Percentiles rank a stretch among this genome's conserved stretches.
These are phyloP conservation scores for Coemansia asiatica DNA, from an alignment of 192 early-diverging fungal genomes.

Conservation along the genomic window DNA sequence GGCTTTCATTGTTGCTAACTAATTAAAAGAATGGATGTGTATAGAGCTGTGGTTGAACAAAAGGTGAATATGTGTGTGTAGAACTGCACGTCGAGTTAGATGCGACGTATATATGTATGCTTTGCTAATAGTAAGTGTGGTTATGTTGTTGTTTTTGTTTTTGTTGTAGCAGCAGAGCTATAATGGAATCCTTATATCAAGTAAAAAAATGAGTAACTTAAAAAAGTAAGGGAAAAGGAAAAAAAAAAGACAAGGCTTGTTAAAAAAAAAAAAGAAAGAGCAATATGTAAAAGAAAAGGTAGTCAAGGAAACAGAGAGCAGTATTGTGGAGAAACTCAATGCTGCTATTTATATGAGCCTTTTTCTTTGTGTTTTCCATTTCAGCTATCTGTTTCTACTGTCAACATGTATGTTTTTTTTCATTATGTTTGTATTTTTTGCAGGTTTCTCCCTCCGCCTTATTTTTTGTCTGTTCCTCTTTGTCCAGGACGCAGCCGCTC, in stretches of 20 bases:
- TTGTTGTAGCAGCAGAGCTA: slow-evolving; percentile 3
- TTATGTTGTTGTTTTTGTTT: too few relatives aligned
- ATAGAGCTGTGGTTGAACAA: neutral
- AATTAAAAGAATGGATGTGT: neutral
- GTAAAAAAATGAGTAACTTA: neutral
- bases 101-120: neutral
- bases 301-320: slow-evolving; percentile 6
- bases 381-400: slow-evolving; percentile 2
- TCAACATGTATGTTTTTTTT: neutral
- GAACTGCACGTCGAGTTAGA: neutral
- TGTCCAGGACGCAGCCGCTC: slow-evolving; percentile 7
- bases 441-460: neutral
- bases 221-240: neutral
- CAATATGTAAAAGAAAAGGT: slow-evolving; percentile 1
- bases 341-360: slow-evolving; percentile 10
- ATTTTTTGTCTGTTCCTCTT: neutral
- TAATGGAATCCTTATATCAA: slow-evolving; percentile 1
- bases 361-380: neutral
- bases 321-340: slow-evolving; percentile 2
- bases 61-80: neutral
- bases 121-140: neutral
- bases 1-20: slow-evolving; percentile 71
- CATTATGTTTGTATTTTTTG: neutral
- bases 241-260: neutral
- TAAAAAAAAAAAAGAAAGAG: neutral